Percentiles rank a stretch among this genome's conserved stretches.
These are phyloP conservation scores for Pogostemon cablin DNA, from an alignment of 257 asterid species.

Conservation along the genomic window DNA sequence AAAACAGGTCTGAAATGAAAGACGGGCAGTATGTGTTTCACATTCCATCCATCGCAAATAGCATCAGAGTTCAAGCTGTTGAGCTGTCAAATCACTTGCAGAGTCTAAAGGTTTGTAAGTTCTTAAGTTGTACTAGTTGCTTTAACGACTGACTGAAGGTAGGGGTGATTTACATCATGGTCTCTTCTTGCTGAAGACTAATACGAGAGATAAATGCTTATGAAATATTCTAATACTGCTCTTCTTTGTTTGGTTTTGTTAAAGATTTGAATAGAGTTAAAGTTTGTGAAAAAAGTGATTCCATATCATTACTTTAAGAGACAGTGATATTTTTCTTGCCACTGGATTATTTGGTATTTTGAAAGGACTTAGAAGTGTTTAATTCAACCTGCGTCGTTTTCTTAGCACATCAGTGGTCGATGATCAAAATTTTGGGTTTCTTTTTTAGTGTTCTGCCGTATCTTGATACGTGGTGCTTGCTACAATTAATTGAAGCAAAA, in stretches of 20 bases:
- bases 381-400: background rate
- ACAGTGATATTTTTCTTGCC: background rate
- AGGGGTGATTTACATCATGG: background rate
- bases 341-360: background rate
- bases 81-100: slow-evolving; percentile 74
- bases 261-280: slow-evolving; percentile 21
- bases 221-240: background rate
- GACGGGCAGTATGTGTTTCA: slow-evolving; percentile 88
- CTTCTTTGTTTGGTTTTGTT: slow-evolving; percentile 7
- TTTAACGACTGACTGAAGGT: slow-evolving; percentile 6
- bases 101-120: slow-evolving; percentile 63
- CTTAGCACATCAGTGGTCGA: background rate
- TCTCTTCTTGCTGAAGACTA: slow-evolving; percentile 1
- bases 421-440: too few species aligned
- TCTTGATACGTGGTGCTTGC: slow-evolving; percentile 10
- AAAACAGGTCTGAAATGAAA: slow-evolving; percentile 79
- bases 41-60: slow-evolving; percentile 77
- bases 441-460: background rate
- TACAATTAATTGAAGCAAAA: background rate
- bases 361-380: background rate
- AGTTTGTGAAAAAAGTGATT: background rate
- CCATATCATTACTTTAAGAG: too few species aligned
- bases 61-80: slow-evolving; percentile 52
- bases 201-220: background rate
- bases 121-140: slow-evolving; percentile 14